Evolutionary conservation across 2,329 filamentous ascomycete species (phyloP).

Genomic region (Cercospora beticola): DNA sequence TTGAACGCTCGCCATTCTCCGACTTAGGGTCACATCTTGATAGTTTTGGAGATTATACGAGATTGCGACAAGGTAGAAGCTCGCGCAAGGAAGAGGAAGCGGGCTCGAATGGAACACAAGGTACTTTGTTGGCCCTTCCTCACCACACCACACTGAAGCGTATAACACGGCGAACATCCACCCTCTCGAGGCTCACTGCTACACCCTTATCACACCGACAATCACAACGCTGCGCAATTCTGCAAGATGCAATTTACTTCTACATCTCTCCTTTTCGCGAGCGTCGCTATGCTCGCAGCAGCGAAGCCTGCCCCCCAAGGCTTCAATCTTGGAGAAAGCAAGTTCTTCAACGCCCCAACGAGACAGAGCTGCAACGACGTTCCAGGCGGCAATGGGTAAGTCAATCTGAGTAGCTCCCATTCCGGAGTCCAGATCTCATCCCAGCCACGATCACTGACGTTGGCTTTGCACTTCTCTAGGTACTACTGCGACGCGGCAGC

Average conservation of each 20-base stretch:
- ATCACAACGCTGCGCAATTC: neutral
- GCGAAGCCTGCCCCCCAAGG: neutral
- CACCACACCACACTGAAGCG: neutral
- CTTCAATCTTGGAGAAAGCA: neutral
- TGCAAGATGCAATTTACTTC: neutral
- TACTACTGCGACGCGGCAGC: neutral
- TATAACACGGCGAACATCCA: neutral
- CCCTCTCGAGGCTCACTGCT: neutral
- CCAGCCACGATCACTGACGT: neutral
- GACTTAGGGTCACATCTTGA: neutral
- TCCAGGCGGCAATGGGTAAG: neutral
- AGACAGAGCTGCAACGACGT: neutral
- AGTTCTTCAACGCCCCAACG: neutral
- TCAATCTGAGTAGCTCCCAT: neutral
- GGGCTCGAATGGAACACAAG: neutral
- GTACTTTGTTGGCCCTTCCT: neutral
- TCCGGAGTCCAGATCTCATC: too few relatives aligned
- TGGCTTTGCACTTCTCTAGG: neutral
- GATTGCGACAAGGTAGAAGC: neutral
- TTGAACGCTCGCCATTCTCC: neutral
- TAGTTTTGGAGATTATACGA: neutral
- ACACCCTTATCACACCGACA: neutral
- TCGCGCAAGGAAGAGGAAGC: neutral
- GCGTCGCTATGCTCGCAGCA: neutral
- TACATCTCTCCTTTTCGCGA: neutral